Conservation (phyloP, 208 protist genomes). For the Leishmania gerbilli region DNA sequence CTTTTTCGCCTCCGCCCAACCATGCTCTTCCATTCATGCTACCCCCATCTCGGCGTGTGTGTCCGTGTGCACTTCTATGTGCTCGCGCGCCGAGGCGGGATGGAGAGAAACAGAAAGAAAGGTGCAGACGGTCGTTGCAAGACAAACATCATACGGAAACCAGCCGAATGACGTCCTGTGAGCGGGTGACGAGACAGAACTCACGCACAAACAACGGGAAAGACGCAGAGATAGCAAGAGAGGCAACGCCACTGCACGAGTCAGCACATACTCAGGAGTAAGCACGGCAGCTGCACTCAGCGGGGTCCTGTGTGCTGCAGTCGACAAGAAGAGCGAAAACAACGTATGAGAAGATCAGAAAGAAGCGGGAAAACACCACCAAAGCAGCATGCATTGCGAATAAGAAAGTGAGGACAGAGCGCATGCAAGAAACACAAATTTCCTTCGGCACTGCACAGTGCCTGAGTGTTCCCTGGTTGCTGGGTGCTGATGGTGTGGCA, state of each 20-base stretch:
- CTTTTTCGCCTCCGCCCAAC: neutral
- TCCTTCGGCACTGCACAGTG: neutral
- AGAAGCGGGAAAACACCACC: neutral
- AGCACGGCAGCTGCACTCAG: neutral
- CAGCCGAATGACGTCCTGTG: too few relatives aligned
- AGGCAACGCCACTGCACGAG: neutral
- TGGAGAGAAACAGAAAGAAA: neutral
- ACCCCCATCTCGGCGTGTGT: neutral
- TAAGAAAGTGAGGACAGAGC: neutral
- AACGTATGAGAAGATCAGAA: neutral
- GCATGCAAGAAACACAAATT: neutral
- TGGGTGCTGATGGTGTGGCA: neutral
- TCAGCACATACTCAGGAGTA: neutral
- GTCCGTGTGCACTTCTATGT: neutral
- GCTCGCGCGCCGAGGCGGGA: neutral
- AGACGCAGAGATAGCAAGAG: neutral
- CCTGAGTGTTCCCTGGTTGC: neutral
- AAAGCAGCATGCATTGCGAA: neutral
- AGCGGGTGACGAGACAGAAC: neutral
- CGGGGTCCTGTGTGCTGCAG: neutral
- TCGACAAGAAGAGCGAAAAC: neutral
- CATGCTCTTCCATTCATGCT: neutral
- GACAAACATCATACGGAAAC: neutral
- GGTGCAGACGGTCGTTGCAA: neutral
- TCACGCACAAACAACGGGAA: neutral